A percentile compares a stretch with the other conserved stretches of the same genome.
Conservation (phyloP, 352 stramenopile genomes). For the Aphanomyces stellatus region DNA sequence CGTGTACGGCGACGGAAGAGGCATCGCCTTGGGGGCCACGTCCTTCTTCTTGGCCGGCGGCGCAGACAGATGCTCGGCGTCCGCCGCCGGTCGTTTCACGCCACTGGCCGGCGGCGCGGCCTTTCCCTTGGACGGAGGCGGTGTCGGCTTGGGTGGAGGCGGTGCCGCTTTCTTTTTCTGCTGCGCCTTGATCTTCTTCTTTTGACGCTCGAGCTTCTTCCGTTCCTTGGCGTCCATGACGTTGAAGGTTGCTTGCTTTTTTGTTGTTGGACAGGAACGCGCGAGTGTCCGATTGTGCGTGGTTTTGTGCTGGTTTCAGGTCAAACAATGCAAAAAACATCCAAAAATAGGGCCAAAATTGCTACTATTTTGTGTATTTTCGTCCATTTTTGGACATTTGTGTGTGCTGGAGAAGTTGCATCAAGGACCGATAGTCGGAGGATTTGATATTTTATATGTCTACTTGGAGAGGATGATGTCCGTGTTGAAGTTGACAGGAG, state of each 20-base stretch:
- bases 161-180: slow-evolving; percentile 11
- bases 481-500: slow-evolving; percentile 5
- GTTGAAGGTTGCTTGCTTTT: too few relatives aligned
- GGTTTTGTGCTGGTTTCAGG: background rate
- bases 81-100: background rate
- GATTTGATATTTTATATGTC: too few relatives aligned
- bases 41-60: background rate
- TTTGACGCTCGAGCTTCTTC: slow-evolving; percentile 26
- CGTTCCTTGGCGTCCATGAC: slow-evolving; percentile 22
- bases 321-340: slow-evolving; percentile 19
- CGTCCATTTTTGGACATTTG: background rate
- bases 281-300: too few relatives aligned
- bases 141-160: background rate
- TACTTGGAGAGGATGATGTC: background rate
- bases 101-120: background rate
- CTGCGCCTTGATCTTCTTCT: slow-evolving; percentile 27
- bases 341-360: background rate
- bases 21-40: background rate
- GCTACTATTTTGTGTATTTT: background rate
- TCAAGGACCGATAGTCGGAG: too few relatives aligned
- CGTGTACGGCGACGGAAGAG: slow-evolving; percentile 20
- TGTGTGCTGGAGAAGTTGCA: background rate
- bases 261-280: background rate
- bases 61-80: background rate
- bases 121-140: background rate